Conservation (phyloP, 371 early-diverging fungal species). For the Haplosporangium sp. region DNA sequence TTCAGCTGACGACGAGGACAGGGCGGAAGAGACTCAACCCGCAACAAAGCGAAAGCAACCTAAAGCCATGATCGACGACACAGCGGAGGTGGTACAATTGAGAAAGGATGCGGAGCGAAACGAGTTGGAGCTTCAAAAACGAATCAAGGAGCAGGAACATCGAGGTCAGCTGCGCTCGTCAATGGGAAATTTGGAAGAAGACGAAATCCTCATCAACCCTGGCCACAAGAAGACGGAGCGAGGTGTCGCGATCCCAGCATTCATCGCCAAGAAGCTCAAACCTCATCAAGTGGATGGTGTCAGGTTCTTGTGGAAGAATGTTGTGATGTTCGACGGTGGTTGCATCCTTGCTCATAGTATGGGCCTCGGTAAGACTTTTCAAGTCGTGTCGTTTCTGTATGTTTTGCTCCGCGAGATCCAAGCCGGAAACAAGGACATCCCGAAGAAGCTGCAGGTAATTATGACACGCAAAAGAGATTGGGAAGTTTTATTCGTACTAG, state of each 20-base stretch:
- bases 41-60: slow-evolving; percentile 1
- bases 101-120: slow-evolving; percentile 26
- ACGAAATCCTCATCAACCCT: slow-evolving; percentile 59
- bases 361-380: slow-evolving; percentile 92
- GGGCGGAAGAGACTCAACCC: background rate
- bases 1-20: slow-evolving; percentile 2
- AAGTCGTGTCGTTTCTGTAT: slow-evolving; percentile 79
- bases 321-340: slow-evolving; percentile 75
- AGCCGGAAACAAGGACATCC: slow-evolving; percentile 55
- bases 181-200: background rate
- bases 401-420: slow-evolving; percentile 67
- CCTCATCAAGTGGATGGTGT: slow-evolving; percentile 82
- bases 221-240: slow-evolving; percentile 62
- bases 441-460: slow-evolving; percentile 58
- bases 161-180: slow-evolving; percentile 10
- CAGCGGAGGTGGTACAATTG: slow-evolving; percentile 23
- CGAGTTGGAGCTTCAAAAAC: slow-evolving; percentile 31
- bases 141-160: slow-evolving; percentile 37
- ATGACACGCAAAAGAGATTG: background rate
- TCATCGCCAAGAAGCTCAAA: slow-evolving; percentile 64
- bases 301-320: slow-evolving; percentile 82
- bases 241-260: slow-evolving; percentile 64
- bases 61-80: slow-evolving; percentile 13
- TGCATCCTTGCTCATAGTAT: slow-evolving; percentile 92
- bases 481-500: no score